A percentile compares a stretch with the other conserved stretches of the same genome.
Evolutionary conservation across 2,329 filamentous ascomycete species (phyloP).

Genomic region (Epichloe hybrida): DNA sequence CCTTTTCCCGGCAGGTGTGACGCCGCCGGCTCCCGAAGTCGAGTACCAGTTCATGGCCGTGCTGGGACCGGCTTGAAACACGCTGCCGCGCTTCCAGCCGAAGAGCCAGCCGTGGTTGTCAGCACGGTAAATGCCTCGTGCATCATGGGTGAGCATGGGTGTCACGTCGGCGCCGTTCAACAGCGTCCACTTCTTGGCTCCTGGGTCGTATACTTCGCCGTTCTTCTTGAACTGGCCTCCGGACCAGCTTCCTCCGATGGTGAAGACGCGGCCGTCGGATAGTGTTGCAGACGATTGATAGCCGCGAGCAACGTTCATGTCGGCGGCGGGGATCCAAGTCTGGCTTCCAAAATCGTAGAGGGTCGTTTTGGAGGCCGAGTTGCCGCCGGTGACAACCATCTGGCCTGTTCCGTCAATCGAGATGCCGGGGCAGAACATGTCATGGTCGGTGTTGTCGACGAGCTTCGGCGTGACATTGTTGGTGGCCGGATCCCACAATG

Average conservation of each 20-base stretch:
- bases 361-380: slow-evolving; percentile 32
- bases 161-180: slow-evolving; percentile 28
- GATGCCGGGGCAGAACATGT: slow-evolving; percentile 43
- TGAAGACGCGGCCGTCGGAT: slow-evolving; percentile 41
- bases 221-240: slow-evolving; percentile 38
- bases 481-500: slow-evolving; percentile 8
- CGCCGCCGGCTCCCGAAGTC: slow-evolving; percentile 27
- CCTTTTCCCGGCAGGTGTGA: slow-evolving; percentile 24
- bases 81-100: slow-evolving; percentile 15
- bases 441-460: slow-evolving; percentile 30
- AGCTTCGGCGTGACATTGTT: slow-evolving; percentile 13
- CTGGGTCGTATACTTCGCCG: slow-evolving; percentile 39
- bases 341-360: slow-evolving; percentile 28
- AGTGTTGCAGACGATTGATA: slow-evolving; percentile 38
- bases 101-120: slow-evolving; percentile 11
- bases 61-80: slow-evolving; percentile 6
- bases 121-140: slow-evolving; percentile 34
- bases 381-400: slow-evolving; percentile 41
- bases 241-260: slow-evolving; percentile 41
- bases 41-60: slow-evolving; percentile 40
- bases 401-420: slow-evolving; percentile 30
- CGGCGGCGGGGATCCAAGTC: slow-evolving; percentile 24
- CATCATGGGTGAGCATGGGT: slow-evolving; percentile 35
- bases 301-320: slow-evolving; percentile 33
- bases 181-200: slow-evolving; percentile 30